Evolutionary conservation across 139 green algal genomes (phyloP).

Genomic region (Nannochloris sp.): DNA sequence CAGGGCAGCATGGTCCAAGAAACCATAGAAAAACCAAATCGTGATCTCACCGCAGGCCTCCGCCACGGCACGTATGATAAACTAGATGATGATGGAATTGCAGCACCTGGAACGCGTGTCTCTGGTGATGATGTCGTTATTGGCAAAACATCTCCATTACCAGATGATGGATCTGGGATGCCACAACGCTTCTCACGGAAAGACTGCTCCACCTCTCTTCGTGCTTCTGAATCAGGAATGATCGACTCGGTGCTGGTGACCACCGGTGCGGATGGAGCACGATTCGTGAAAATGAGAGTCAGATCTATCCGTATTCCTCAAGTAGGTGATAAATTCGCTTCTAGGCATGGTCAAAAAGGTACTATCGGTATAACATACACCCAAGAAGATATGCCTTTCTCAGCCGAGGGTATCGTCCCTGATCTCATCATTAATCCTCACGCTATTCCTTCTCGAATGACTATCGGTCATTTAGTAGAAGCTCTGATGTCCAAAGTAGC

Average conservation of each 20-base stretch:
- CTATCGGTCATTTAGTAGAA: conserved; percentile 98
- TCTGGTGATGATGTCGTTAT: conserved; percentile 76
- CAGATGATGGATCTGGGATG: conserved; percentile 54
- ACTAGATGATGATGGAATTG: conserved; percentile 94
- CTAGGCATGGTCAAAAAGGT: conserved; percentile 94
- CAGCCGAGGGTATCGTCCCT: conserved; percentile 79
- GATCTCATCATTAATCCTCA: conserved; percentile 99
- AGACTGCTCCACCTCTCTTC: conserved; percentile 57
- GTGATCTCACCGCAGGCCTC: conserved; percentile 54
- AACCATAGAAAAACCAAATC: conserved; percentile 81
- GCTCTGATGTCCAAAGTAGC: conserved; percentile 95
- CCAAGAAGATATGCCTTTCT: conserved; percentile 75
- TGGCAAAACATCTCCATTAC: conserved; percentile 68
- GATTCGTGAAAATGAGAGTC: conserved; percentile 93
- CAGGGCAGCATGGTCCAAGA: conserved; percentile 67
- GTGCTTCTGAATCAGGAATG: conserved; percentile 64
- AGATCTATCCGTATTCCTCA: conserved; percentile 92
- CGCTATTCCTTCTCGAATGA: conserved; percentile 98
- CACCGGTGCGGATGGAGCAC: conserved; percentile 78
- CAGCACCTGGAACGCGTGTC: conserved; percentile 74
- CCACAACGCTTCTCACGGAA: conserved; percentile 64
- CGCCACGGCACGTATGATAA: conserved; percentile 95
- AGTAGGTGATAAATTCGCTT: conserved; percentile 99
- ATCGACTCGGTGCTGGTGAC: conserved; percentile 85
- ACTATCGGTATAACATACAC: conserved; percentile 98